These are phyloP conservation scores for Fusarium sp. DNA, from an alignment of 2,329 filamentous ascomycete species.

Conservation along the genomic window DNA sequence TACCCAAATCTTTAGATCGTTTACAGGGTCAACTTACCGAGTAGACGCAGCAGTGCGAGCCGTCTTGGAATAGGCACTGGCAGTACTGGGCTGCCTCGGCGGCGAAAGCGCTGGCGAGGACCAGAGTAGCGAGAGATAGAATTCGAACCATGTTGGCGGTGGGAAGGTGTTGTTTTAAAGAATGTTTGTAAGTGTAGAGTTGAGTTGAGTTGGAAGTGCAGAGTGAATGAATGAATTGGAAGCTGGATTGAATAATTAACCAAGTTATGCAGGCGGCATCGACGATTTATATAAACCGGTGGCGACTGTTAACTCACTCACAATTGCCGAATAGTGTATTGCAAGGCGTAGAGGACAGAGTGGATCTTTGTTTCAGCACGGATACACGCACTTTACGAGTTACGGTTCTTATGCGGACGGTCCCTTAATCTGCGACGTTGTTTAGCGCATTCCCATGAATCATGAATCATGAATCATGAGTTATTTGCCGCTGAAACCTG, in stretches of 20 bases:
- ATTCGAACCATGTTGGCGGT: neutral
- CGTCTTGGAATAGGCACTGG: constrained; percentile 2
- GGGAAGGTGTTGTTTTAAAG: too few species aligned
- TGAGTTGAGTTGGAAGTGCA: neutral
- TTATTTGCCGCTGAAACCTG: too few species aligned
- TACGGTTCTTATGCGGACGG: too few species aligned
- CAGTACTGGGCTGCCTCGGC: neutral
- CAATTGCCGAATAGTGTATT: neutral
- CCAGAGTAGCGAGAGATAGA: neutral
- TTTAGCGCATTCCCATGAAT: too few species aligned
- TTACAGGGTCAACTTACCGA: neutral
- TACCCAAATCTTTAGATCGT: neutral
- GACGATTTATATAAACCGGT: neutral
- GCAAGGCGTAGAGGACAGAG: neutral
- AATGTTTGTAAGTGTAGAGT: too few species aligned
- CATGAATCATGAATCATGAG: too few species aligned
- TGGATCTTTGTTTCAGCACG: too few species aligned
- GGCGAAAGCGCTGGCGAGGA: neutral
- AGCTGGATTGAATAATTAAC: too few species aligned
- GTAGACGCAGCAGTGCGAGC: constrained; percentile 5
- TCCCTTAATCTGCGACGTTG: too few species aligned
- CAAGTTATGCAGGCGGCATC: neutral
- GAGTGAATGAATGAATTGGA: neutral
- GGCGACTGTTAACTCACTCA: neutral
- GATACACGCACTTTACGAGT: too few species aligned